Conservation (phyloP, 306 rosid genomes). For the Prunus fruticosa region DNA sequence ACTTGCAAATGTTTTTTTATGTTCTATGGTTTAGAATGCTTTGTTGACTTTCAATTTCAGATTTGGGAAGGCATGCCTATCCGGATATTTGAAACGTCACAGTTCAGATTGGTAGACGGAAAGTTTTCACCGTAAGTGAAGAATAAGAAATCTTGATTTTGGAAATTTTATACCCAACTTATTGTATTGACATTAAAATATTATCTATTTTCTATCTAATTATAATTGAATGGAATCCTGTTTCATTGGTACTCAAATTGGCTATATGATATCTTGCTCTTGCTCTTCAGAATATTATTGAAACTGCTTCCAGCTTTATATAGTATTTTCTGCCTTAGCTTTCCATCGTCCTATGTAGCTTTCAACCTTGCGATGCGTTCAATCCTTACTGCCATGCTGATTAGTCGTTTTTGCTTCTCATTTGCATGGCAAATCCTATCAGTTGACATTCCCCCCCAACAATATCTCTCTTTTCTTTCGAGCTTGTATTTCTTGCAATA, state of each 20-base stretch:
- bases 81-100: constrained; percentile 68
- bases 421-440: not conserved
- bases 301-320: not conserved
- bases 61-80: constrained; percentile 99
- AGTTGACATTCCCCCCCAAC: not conserved
- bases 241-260: not conserved
- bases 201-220: constrained; percentile 1
- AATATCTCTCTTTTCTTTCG: not conserved
- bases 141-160: constrained; percentile 1
- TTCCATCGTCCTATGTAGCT: not conserved
- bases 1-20: constrained; percentile 9
- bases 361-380: not conserved
- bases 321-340: not conserved
- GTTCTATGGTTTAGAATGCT: constrained; percentile 22
- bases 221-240: not conserved
- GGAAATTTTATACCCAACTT: not conserved
- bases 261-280: not conserved
- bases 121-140: constrained; percentile 96
- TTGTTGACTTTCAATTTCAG: constrained; percentile 40
- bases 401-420: not conserved
- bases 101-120: constrained; percentile 91
- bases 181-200: not conserved
- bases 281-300: not conserved
- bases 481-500: not conserved
- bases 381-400: not conserved